phyloP scores from a whole-genome alignment of 164 flowering plant species.

The Vitis rupestris region DNA sequence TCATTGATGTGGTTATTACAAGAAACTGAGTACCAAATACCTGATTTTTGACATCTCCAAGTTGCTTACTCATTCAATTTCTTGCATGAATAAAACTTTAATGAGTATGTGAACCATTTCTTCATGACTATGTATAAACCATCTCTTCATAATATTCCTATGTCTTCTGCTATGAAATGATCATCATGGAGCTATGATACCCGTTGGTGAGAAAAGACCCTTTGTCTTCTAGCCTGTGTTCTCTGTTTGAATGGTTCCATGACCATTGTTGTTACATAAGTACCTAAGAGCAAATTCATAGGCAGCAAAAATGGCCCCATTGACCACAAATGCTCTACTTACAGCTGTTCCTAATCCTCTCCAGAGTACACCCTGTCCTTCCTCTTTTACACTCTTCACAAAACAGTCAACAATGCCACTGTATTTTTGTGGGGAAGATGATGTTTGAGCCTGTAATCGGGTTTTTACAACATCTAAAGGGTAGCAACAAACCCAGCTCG shows the following conservation, averaged over 20 bases:
- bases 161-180: too few relatives aligned
- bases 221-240: neutral
- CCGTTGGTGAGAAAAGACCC: neutral
- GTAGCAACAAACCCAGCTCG: conserved; percentile 82
- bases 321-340: conserved; percentile 81
- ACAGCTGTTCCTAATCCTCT: conserved; percentile 82
- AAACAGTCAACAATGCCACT: conserved; percentile 73
- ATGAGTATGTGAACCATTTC: too few relatives aligned
- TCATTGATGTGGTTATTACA: too few relatives aligned
- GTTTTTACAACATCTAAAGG: conserved; percentile 89
- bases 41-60: too few relatives aligned
- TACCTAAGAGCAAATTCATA: conserved; percentile 70
- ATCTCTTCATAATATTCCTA: too few relatives aligned
- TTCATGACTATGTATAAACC: too few relatives aligned
- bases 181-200: too few relatives aligned
- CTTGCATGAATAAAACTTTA: too few relatives aligned
- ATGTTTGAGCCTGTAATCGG: conserved; percentile 65
- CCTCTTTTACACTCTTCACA: conserved; percentile 53
- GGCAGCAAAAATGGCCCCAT: conserved; percentile 78
- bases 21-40: too few relatives aligned
- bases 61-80: too few relatives aligned
- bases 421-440: conserved; percentile 36
- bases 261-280: conserved; percentile 34
- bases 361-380: conserved; percentile 69
- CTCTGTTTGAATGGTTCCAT: conserved; percentile 27